Conservation (phyloP, 257 asterid species). For the Solanum ossicruentum region DNA sequence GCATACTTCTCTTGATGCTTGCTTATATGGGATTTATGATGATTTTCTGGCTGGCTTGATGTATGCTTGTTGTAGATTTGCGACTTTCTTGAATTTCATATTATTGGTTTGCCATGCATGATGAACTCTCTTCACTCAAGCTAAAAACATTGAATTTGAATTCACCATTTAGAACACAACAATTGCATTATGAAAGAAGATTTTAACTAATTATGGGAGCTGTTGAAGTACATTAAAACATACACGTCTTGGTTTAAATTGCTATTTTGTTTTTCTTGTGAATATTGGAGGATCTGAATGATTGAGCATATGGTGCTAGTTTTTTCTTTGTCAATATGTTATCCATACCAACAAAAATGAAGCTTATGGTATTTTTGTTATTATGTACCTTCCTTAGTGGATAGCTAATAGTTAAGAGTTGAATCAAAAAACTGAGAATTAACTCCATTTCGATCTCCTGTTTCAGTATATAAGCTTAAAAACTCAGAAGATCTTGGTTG, state of each 20-base stretch:
- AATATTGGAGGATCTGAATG: not conserved
- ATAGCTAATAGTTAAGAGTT: not conserved
- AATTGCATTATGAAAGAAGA: not conserved
- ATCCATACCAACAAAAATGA: not conserved
- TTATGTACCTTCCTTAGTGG: not conserved
- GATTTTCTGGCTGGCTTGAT: not conserved
- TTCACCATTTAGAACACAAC: not conserved
- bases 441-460: not conserved
- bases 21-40: not conserved
- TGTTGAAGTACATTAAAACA: not conserved
- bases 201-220: not conserved
- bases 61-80: not conserved
- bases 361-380: not conserved
- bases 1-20: not conserved
- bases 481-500: conserved; percentile 66
- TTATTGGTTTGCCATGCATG: not conserved
- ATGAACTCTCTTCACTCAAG: not conserved
- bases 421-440: not conserved
- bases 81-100: not conserved
- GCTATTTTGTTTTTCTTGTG: not conserved
- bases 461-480: conserved; percentile 81
- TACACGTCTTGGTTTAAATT: not conserved
- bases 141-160: not conserved
- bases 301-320: not conserved
- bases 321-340: not conserved